Base-by-base conservation (phyloP, 2,329 filamentous ascomycete genomes). In the Fusarium brevicatenulatum region DNA sequence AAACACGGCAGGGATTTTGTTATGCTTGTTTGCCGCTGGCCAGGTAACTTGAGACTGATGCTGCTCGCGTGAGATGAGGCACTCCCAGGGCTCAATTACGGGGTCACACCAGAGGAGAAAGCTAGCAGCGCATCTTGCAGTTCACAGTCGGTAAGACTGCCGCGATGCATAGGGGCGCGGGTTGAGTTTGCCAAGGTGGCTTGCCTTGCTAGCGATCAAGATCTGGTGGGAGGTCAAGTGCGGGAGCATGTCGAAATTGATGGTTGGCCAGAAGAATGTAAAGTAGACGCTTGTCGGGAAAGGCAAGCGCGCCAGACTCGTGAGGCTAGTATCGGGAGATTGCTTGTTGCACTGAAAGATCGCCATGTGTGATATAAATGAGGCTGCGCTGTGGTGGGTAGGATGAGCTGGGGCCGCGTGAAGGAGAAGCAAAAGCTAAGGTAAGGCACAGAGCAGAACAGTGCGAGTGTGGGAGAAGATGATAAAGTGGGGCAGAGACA, bases 241-340 rank as follows among this genome's bases (percentile, higher is more conserved):
- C 9, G 9, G 15, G 1, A 43, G n/a, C 40, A 4, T 23, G 40
- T 43, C 15, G 15, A 43, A 11, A 43, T 6, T 16, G 1, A 10
- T 6, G 40, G 12, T 23, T 23, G 4, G 0, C 23, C 18, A 18
- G 8, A 18, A 18, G 34, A 36, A 36, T 2, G 1, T 42, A n/a
- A 43, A 43, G 40, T 6, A 43, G n/a, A 5, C 4, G 15, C 9
- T 5, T 6, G n/a, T 18, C 15, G 15, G 40, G 9, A 18, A 1
- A 11, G 4, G 2, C 0, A 5, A 43, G 7, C 5, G 40, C n/a
- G n/a, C n/a, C 4, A 23, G 9, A 23, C n/a, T 43, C 7, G 15
- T 43, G 9, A 43, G 40, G 9, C 1, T 5, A 18, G 15, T 6
- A 1, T 11, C 0, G 2, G 11, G 2, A 18, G 16, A 43, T 1